Evolutionary conservation across 75 land plant species (phyloP).

Genomic region (Picea glauca): DNA sequence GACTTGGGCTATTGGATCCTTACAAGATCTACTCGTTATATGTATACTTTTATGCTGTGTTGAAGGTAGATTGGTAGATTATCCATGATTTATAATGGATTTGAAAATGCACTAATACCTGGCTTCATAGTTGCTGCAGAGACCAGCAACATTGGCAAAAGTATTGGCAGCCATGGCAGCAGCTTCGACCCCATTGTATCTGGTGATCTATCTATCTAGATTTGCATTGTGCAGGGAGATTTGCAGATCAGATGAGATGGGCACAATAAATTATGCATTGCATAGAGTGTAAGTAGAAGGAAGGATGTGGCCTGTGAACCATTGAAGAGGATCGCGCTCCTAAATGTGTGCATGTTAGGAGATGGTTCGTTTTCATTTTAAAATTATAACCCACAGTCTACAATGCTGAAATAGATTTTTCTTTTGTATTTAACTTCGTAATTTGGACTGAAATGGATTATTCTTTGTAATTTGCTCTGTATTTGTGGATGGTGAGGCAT

Average conservation of each 20-base stretch:
- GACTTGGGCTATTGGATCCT: neutral
- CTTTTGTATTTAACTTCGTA: no score
- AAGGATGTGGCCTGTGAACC: conserved; percentile 1
- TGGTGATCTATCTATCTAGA: neutral
- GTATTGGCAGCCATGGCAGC: neutral
- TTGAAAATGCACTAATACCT: neutral
- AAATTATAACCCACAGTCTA: no score
- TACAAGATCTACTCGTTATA: neutral
- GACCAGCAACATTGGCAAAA: neutral
- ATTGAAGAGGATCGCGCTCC: conserved; percentile 4
- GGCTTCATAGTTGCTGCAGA: neutral
- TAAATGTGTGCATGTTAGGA: neutral
- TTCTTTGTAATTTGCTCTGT: no score
- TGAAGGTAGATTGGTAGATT: neutral
- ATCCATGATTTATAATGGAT: neutral
- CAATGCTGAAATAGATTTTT: no score
- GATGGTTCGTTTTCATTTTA: no score
- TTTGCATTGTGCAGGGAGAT: neutral
- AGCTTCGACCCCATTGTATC: neutral
- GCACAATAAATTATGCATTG: neutral
- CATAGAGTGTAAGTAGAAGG: neutral
- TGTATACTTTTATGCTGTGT: neutral
- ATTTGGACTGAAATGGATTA: no score
- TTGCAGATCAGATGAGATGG: neutral
- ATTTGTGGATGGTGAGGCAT: no score